These are phyloP conservation scores for Tephrocybe sp. DNA, from an alignment of 768 basidiomycete species.

Conservation along the genomic window DNA sequence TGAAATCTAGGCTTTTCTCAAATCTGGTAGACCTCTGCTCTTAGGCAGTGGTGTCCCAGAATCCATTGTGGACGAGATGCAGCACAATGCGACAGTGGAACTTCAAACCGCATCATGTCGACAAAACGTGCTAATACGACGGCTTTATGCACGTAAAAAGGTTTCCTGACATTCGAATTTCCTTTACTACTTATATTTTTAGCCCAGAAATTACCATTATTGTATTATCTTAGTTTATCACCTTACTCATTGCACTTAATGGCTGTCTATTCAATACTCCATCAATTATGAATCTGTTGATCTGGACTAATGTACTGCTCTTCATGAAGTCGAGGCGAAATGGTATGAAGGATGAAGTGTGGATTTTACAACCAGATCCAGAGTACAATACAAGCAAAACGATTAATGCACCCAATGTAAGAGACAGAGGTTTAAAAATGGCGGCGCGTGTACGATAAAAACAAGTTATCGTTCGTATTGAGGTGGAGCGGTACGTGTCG, in stretches of 20 bases:
- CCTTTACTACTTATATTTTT: not conserved
- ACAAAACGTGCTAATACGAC: slow-evolving; percentile 56
- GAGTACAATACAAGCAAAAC: too few species aligned
- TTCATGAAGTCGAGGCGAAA: too few species aligned
- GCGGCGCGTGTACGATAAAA: too few species aligned
- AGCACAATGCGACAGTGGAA: slow-evolving; percentile 52
- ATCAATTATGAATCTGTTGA: too few species aligned
- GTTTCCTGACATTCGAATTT: not conserved
- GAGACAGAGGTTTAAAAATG: too few species aligned
- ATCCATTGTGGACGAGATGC: slow-evolving; percentile 51
- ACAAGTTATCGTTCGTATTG: slow-evolving; percentile 17
- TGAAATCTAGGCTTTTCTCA: slow-evolving; percentile 55
- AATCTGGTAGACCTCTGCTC: slow-evolving; percentile 65
- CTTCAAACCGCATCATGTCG: slow-evolving; percentile 44
- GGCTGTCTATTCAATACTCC: too few species aligned
- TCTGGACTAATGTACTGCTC: too few species aligned
- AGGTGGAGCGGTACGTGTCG: slow-evolving; percentile 13
- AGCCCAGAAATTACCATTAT: not conserved
- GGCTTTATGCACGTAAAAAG: slow-evolving; percentile 60
- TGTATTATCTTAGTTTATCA: not conserved
- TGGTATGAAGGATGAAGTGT: too few species aligned
- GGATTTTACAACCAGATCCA: too few species aligned
- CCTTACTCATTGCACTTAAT: not conserved
- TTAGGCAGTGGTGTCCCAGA: slow-evolving; percentile 61
- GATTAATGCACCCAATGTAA: too few species aligned